Conservation (phyloP, 768 basidiomycete genomes). For the Kwoniella mangroviensis region DNA sequence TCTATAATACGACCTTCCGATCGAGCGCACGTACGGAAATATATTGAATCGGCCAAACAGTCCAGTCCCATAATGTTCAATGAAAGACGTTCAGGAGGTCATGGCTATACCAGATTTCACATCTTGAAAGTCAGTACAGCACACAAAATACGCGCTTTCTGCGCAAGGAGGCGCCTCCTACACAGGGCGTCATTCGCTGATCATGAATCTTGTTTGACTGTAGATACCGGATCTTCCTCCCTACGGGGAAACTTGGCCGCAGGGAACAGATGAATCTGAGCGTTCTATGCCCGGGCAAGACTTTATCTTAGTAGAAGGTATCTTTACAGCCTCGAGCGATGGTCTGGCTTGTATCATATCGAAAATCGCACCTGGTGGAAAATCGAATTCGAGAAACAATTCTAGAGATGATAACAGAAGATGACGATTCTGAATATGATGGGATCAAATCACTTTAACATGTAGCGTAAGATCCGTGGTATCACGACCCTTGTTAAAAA, state of each 20-base stretch:
- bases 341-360: conserved; percentile 48
- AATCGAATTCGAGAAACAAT: not conserved
- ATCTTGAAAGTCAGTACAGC: conserved; percentile 38
- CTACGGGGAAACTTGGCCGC: conserved; percentile 32
- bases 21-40: conserved; percentile 32
- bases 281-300: conserved; percentile 44
- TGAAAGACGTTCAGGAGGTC: conserved; percentile 31
- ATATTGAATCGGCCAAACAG: conserved; percentile 44
- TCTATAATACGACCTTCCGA: conserved; percentile 44
- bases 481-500: too few relatives aligned
- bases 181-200: too few relatives aligned
- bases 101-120: conserved; percentile 41
- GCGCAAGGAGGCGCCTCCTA: too few relatives aligned
- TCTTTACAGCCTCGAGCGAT: conserved; percentile 48
- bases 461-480: too few relatives aligned
- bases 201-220: not conserved
- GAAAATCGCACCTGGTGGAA: not conserved
- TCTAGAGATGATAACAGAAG: not conserved
- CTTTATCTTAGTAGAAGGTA: conserved; percentile 51
- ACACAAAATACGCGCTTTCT: too few relatives aligned
- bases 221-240: conserved; percentile 49
- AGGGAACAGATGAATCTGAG: conserved; percentile 50
- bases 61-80: conserved; percentile 37
- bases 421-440: too few relatives aligned
- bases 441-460: too few relatives aligned